A percentile compares a stretch with the other conserved stretches of the same genome.
phyloP scores from a whole-genome alignment of 352 stramenopile genomes.

The Pythium rishiriense region DNA sequence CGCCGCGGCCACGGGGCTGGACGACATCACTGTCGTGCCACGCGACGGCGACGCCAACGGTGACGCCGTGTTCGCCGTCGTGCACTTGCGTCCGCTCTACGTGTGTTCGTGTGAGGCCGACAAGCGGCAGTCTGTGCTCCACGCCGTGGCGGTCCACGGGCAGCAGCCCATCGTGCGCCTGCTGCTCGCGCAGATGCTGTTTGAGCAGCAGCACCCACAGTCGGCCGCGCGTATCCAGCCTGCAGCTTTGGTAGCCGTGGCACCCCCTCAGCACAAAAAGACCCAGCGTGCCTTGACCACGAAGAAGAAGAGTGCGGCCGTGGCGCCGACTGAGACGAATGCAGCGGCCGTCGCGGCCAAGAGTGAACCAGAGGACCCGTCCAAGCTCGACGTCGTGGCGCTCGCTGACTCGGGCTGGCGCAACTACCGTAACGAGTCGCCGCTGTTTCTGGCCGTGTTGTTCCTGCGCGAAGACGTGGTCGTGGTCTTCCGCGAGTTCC shows the following conservation, averaged over 20 bases:
- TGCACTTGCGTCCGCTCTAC: conserved; percentile 48
- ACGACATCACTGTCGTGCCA: not conserved
- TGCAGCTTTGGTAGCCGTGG: not conserved
- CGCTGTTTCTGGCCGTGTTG: conserved; percentile 62
- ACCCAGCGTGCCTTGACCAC: not conserved
- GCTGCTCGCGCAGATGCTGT: conserved; percentile 49
- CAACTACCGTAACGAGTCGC: conserved; percentile 68
- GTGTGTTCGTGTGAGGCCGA: conserved; percentile 65
- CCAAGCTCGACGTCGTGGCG: conserved; percentile 24
- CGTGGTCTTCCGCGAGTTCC: conserved; percentile 30
- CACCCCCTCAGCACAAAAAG: conserved; percentile 6
- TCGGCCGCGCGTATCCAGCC: not conserved
- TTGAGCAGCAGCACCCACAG: conserved; percentile 36
- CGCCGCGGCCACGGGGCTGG: not conserved
- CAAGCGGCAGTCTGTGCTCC: conserved; percentile 65
- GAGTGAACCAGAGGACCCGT: conserved; percentile 1
- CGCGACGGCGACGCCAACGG: too few relatives aligned
- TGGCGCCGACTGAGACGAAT: conserved; percentile 2
- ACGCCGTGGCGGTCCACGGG: conserved; percentile 55
- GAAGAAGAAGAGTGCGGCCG: not conserved
- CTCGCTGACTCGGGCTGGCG: conserved; percentile 45
- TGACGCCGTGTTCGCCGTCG: conserved; percentile 5
- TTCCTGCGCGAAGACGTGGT: conserved; percentile 54
- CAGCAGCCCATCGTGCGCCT: conserved; percentile 53
- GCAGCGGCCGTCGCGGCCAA: too few relatives aligned